Evolutionary conservation across 1,284 basidiomycete genomes (phyloP).

Genomic region (Ustilago esculenta): DNA sequence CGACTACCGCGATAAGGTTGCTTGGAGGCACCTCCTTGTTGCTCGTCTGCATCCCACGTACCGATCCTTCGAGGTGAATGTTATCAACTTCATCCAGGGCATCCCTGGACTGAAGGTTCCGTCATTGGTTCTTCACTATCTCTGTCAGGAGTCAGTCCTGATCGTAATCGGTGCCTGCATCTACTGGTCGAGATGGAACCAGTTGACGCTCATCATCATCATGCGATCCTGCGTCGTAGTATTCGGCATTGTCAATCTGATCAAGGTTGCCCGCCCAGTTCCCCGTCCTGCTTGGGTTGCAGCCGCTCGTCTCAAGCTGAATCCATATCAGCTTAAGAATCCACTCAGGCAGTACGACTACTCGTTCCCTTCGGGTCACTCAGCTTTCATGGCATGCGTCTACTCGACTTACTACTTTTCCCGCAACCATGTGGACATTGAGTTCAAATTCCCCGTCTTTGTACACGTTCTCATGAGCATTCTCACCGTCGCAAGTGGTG

Average conservation of each 20-base stretch:
- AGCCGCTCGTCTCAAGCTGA: slow-evolving; percentile 20
- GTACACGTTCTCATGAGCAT: slow-evolving; percentile 10
- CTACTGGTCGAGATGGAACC: slow-evolving; percentile 29
- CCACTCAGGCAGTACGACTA: slow-evolving; percentile 27
- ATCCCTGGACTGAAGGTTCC: slow-evolving; percentile 16
- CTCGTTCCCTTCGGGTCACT: slow-evolving; percentile 23
- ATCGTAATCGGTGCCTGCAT: slow-evolving; percentile 18
- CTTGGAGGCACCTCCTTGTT: slow-evolving; percentile 22
- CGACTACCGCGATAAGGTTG: slow-evolving; percentile 27
- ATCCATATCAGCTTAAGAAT: slow-evolving; percentile 18
- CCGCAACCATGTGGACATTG: slow-evolving; percentile 6
- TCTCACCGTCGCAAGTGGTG: slow-evolving; percentile 18
- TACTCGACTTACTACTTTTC: slow-evolving; percentile 23
- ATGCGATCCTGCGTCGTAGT: slow-evolving; percentile 20
- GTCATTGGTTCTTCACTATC: slow-evolving; percentile 16
- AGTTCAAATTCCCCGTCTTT: slow-evolving; percentile 12
- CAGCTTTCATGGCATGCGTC: slow-evolving; percentile 27
- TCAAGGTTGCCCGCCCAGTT: slow-evolving; percentile 20
- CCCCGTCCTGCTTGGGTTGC: slow-evolving; percentile 31
- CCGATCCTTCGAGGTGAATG: slow-evolving; percentile 13
- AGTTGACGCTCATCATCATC: slow-evolving; percentile 24
- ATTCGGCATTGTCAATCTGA: slow-evolving; percentile 27
- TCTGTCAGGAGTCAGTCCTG: slow-evolving; percentile 16
- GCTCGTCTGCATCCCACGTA: slow-evolving; percentile 29
- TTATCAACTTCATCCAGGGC: slow-evolving; percentile 25